Evolutionary conservation across 257 asterid genomes (phyloP).

Genomic region (Solanum pinnatisectum): DNA sequence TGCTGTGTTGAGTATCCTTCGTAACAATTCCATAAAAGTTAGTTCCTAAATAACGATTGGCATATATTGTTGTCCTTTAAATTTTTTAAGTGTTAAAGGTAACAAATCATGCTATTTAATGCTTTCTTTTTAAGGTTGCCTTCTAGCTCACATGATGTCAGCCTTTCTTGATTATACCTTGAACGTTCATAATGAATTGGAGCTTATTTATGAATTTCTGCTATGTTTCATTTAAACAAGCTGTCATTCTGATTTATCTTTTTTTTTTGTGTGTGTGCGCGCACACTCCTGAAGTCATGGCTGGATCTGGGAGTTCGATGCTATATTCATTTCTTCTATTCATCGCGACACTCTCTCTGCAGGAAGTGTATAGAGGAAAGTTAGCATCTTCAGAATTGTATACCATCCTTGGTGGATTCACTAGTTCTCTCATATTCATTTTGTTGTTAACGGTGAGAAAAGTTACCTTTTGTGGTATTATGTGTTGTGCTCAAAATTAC

Average conservation of each 20-base stretch:
- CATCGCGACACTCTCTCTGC: conserved; percentile 64
- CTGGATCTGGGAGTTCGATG: conserved; percentile 88
- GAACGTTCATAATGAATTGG: not conserved
- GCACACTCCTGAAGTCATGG: conserved; percentile 31
- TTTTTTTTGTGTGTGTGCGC: not conserved
- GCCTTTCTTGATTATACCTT: not conserved
- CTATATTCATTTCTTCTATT: conserved; percentile 67
- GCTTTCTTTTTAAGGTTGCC: not conserved
- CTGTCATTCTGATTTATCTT: not conserved
- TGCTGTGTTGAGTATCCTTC: not conserved
- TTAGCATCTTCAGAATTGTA: conserved; percentile 85
- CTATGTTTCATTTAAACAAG: not conserved
- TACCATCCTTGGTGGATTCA: conserved; percentile 91
- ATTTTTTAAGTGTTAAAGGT: not conserved
- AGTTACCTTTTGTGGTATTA: not conserved
- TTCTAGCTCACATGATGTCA: not conserved
- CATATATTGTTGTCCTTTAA: not conserved
- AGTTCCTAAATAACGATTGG: not conserved
- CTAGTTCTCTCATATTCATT: conserved; percentile 62
- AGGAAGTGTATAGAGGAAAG: conserved; percentile 66
- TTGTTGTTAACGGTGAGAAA: conserved; percentile 59
- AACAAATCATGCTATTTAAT: not conserved
- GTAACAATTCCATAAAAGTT: not conserved
- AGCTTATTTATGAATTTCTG: not conserved
- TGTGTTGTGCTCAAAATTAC: not conserved